Conservation (phyloP, 371 early-diverging fungal genomes). For the Coemansia sp. region DNA sequence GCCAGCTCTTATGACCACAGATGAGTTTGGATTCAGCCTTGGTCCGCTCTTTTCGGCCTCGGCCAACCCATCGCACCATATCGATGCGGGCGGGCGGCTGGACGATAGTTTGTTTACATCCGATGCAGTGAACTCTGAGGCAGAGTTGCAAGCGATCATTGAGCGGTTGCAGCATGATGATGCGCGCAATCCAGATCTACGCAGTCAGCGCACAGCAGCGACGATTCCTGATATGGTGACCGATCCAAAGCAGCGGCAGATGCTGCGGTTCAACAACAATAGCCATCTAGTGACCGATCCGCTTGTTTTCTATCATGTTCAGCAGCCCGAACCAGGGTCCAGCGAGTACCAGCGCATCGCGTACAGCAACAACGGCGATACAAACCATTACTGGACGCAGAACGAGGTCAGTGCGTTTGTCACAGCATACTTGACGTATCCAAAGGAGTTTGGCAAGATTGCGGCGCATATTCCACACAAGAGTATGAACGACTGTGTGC, state of each 20-base stretch:
- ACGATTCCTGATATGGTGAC: conserved; percentile 74
- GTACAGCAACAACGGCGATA: conserved; percentile 44
- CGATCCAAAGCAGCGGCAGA: conserved; percentile 61
- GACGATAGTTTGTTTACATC: conserved; percentile 58
- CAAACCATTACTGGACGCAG: conserved; percentile 66
- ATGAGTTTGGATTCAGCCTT: conserved; percentile 39
- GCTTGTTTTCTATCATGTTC: conserved; percentile 61
- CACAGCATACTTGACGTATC: conserved; percentile 72
- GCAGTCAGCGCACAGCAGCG: conserved; percentile 75
- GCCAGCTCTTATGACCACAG: not conserved
- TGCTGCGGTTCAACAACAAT: conserved; percentile 61
- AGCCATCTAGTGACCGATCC: conserved; percentile 66
- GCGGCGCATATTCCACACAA: conserved; percentile 73
- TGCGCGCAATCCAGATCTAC: conserved; percentile 72
- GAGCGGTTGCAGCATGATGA: conserved; percentile 73
- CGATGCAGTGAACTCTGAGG: conserved; percentile 81
- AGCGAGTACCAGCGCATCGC: conserved; percentile 18
- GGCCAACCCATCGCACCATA: not conserved
- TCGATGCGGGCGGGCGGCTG: conserved; percentile 2
- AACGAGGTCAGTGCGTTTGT: conserved; percentile 78
- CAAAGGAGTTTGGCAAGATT: conserved; percentile 91
- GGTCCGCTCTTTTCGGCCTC: conserved; percentile 42
- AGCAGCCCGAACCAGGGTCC: conserved; percentile 12
- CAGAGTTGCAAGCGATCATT: conserved; percentile 75
- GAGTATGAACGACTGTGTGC: conserved; percentile 78